These are phyloP conservation scores for Syzygium syzygioides DNA, from an alignment of 441 rosid genomes.

Conservation along the genomic window DNA sequence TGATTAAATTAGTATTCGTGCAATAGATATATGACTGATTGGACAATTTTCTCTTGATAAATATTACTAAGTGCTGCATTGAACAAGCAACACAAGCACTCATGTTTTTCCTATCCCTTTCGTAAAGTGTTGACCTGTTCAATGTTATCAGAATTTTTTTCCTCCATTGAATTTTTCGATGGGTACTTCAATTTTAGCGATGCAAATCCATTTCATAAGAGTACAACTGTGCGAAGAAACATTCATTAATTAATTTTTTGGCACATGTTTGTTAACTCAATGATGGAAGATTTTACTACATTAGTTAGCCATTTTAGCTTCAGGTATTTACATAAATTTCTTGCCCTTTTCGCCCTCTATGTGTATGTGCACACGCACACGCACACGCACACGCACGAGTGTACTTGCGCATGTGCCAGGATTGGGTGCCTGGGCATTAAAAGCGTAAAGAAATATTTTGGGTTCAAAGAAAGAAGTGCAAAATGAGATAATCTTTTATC, in stretches of 20 bases:
- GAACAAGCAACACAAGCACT: neutral
- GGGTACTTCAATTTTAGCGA: neutral
- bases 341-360: neutral
- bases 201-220: neutral
- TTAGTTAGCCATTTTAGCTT: neutral
- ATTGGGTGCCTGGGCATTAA: neutral
- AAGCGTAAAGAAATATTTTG: neutral
- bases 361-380: neutral
- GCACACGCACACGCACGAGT: neutral
- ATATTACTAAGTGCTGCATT: neutral
- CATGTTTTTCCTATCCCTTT: neutral
- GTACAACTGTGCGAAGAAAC: neutral
- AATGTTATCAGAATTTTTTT: neutral
- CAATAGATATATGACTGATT: neutral
- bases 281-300: neutral
- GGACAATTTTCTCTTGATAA: neutral
- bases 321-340: neutral
- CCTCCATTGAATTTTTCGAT: neutral
- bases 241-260: neutral
- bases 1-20: fast-evolving
- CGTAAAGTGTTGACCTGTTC: neutral
- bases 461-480: neutral
- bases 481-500: neutral
- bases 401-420: neutral
- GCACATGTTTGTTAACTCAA: neutral